A percentile compares a stretch with the other conserved stretches of the same genome.
Conservation (phyloP, 495 filamentous ascomycete genomes). For the Alectoria sarmentosa region DNA sequence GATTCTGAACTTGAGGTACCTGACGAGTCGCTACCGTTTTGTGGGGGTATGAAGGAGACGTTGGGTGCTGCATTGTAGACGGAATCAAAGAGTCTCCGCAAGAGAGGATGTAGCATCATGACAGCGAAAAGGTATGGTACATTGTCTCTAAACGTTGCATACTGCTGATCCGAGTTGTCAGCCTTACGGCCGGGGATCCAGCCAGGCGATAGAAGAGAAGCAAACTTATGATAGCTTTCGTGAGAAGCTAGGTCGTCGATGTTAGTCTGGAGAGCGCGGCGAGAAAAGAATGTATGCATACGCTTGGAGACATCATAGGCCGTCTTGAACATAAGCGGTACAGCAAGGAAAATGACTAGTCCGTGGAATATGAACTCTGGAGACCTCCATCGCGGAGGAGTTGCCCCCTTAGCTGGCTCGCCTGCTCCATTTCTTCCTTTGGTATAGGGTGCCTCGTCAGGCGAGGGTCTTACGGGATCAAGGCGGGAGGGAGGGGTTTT, state of each 20-base stretch:
- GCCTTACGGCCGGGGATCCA: constrained; percentile 96
- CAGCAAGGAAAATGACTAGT: constrained; percentile 53
- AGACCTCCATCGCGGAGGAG: constrained; percentile 71
- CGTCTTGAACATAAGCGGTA: constrained; percentile 89
- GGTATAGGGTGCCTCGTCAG: constrained; percentile 26
- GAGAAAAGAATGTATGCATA: constrained; percentile 34
- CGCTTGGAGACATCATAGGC: constrained; percentile 81
- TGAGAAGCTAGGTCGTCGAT: constrained; percentile 54
- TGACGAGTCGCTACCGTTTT: constrained; percentile 15
- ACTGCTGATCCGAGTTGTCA: constrained; percentile 87
- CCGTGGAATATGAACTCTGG: constrained; percentile 83
- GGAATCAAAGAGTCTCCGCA: constrained; percentile 62
- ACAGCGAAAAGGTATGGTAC: constrained; percentile 70
- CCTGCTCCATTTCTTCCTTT: constrained; percentile 37
- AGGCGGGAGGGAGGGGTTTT: constrained; percentile 41
- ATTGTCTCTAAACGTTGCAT: constrained; percentile 78
- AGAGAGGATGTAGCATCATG: constrained; percentile 66
- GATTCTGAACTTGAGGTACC: constrained; percentile 12
- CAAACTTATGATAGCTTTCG: constrained; percentile 71
- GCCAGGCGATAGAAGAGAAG: constrained; percentile 62
- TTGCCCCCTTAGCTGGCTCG: constrained; percentile 36
- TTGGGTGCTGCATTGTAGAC: constrained; percentile 21
- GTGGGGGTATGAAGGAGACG: constrained; percentile 12
- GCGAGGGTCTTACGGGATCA: constrained; percentile 21
- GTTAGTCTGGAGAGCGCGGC: not conserved